Percentiles rank a stretch among this genome's conserved stretches.
Conservation (phyloP, 768 basidiomycete genomes). For the Suillus americanus region DNA sequence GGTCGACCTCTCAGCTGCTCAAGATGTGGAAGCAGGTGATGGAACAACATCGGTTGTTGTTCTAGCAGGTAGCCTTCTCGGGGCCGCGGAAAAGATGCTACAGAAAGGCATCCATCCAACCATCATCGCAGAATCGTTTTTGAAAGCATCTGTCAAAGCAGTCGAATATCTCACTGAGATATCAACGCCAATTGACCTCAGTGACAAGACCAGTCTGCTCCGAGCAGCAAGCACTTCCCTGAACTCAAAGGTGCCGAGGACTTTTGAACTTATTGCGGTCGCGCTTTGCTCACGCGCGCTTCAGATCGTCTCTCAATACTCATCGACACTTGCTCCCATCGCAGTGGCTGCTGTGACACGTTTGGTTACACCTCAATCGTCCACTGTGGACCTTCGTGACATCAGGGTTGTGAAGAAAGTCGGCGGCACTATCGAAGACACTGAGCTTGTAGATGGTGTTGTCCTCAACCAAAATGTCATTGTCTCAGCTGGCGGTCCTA, state of each 20-base stretch:
- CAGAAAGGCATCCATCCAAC: slow-evolving; percentile 97
- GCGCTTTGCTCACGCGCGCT: slow-evolving; percentile 2
- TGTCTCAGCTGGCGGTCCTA: slow-evolving; percentile 86
- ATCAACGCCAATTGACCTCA: slow-evolving; percentile 88
- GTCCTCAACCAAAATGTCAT: slow-evolving; percentile 97
- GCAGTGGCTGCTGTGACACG: slow-evolving; percentile 96
- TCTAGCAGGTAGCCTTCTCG: slow-evolving; percentile 88
- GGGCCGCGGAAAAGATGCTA: slow-evolving; percentile 95
- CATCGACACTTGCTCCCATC: slow-evolving; percentile 96
- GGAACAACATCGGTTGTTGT: slow-evolving; percentile 98
- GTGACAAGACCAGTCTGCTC: slow-evolving; percentile 79
- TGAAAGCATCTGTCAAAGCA: slow-evolving; percentile 87
- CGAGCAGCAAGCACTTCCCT: slow-evolving; percentile 94
- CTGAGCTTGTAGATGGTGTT: slow-evolving; percentile 93
- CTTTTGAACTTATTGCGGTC: neutral
- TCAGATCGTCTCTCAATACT: slow-evolving; percentile 99
- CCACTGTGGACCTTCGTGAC: slow-evolving; percentile 95
- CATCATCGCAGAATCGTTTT: slow-evolving; percentile 93
- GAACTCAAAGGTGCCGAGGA: slow-evolving; percentile 81
- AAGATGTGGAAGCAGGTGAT: slow-evolving; percentile 98
- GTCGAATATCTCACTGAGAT: slow-evolving; percentile 94
- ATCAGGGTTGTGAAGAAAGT: slow-evolving; percentile 97
- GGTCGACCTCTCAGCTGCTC: slow-evolving; percentile 95
- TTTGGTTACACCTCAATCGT: slow-evolving; percentile 82
- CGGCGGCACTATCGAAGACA: slow-evolving; percentile 98